Evolutionary conservation across 2,329 filamentous ascomycete genomes (phyloP), one percentile per base, ranked within the genome.

Genomic region (Verticillium isaacii): DNA sequence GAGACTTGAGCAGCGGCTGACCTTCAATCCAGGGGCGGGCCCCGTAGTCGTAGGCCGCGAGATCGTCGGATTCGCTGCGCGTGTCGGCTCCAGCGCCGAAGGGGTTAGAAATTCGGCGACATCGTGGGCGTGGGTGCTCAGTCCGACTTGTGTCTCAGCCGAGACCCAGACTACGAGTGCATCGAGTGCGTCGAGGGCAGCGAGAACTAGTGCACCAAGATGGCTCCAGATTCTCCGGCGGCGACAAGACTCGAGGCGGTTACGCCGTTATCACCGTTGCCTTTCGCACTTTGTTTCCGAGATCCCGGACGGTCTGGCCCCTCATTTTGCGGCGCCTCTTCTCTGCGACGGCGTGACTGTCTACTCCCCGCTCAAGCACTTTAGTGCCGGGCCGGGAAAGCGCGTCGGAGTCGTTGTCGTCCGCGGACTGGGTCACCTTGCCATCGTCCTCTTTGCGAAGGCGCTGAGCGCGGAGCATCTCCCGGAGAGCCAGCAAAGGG

Each of bases 121-220:
- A 82, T 85, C 11, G 88, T 90, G 45, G 88, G 88, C 56, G 86
- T 90, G n/a, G 88, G 88, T 41, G 87, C 88, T 8, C 87, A 90
- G 69, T 82, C 82, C 32, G 86, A 82, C 70, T 85, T 86, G 32
- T 90, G 88, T 74, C 79, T 88, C 37, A 57, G 60, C 61, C 58
- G 61, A 56, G 12, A 34, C 29, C 12, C 14, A 19, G 60, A 64
- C 58, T 61, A 59, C 25, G 77, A 85, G 61, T 89, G 87, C 77
- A 81, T 82, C 64, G 81, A 87, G 68, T 91, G 88, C 78, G 84
- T 83, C 65, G 83, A 83, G 66, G 83, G 86, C 66, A 88, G 88
- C 67, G 86, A 90, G 75, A 89, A 87, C 56, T 89, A 90, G 76
- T 90, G 87, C 77, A 74, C 77, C n/a, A 73, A 86, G 62, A 81